Evolutionary conservation across 2,329 filamentous ascomycete genomes (phyloP), one percentile per base, ranked within the genome.

Genomic region (Alternaria brassicae): DNA sequence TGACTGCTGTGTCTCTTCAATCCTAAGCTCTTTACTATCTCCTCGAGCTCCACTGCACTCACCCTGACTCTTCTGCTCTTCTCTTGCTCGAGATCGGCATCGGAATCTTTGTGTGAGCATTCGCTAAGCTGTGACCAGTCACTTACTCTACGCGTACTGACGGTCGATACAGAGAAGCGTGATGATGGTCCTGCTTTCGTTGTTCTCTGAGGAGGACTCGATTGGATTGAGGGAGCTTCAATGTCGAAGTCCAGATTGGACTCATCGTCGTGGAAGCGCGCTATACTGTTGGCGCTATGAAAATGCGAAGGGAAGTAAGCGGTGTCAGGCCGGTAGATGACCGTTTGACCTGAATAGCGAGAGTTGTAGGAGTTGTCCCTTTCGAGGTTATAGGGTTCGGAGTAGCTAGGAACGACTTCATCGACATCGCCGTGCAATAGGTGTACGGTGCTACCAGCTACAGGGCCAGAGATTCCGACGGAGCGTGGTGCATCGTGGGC

Each of bases 191-290:
- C 63, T 37, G n/a, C 60, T 56, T 67, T 60, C 15, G 58, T 63
- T 23, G 63, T 62, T 6, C 62, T 61, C 15, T 62, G 57, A 4
- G 53, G 30, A 3, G 53, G 44, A 19, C 44, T 54, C 3, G 58
- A 36, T 17, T 60, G 44, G 17, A 32, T 56, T 3, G 56, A 59
- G 17, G 56, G 66, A 4, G 67, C 60, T 37, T 68, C 68, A 15
- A 73, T 63, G 27, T 73, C 71, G 55, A 73, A 73, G 42, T 69
- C 66, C 17, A 73, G 62, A 25, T 70, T 69, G 0, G 69, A 69
- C 15, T 64, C 62, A 32, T 63, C 61, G 56, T 72, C 71, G 51
- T 72, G 64, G 61, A 66, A 71, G 45, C 68, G 67, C 2, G 54
- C 41, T 9, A 60, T n/a, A 10, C 56, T 53, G 23, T 25, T 25